These are phyloP conservation scores for Psilocybe subaeruginosa DNA, from an alignment of 768 basidiomycete genomes.

Conservation along the genomic window DNA sequence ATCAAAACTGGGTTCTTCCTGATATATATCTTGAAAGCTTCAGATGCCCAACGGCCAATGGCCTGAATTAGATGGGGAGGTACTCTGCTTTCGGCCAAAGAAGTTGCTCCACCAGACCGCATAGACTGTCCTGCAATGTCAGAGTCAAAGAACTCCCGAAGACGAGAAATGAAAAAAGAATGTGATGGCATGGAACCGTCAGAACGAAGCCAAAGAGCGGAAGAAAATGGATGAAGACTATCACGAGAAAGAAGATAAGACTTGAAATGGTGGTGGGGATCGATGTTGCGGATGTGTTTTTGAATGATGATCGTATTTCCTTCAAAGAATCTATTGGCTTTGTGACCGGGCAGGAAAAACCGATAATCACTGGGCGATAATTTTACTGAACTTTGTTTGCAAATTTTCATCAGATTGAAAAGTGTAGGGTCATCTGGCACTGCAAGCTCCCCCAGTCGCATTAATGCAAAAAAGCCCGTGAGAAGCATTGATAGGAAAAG, in stretches of 20 bases:
- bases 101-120: constrained; percentile 18
- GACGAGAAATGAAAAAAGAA: constrained; percentile 8
- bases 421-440: constrained; percentile 34
- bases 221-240: constrained; percentile 1
- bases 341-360: constrained; percentile 17
- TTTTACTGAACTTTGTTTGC: constrained; percentile 14
- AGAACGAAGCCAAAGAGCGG: constrained; percentile 14
- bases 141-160: not conserved
- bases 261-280: no score
- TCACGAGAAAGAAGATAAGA: not conserved
- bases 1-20: no score
- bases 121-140: constrained; percentile 16
- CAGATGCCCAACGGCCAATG: constrained; percentile 16
- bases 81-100: constrained; percentile 2
- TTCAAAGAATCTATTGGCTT: constrained; percentile 24
- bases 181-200: constrained; percentile 9
- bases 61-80: constrained; percentile 16
- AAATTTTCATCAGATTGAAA: constrained; percentile 27
- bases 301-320: constrained; percentile 16
- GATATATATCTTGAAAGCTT: constrained; percentile 20
- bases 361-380: constrained; percentile 27
- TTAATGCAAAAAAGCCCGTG: constrained; percentile 32
- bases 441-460: constrained; percentile 35
- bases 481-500: constrained; percentile 31
- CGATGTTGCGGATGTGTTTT: no score